phyloP scores from a whole-genome alignment of 2,329 filamentous ascomycete genomes.

The Clathrospora elynae region DNA sequence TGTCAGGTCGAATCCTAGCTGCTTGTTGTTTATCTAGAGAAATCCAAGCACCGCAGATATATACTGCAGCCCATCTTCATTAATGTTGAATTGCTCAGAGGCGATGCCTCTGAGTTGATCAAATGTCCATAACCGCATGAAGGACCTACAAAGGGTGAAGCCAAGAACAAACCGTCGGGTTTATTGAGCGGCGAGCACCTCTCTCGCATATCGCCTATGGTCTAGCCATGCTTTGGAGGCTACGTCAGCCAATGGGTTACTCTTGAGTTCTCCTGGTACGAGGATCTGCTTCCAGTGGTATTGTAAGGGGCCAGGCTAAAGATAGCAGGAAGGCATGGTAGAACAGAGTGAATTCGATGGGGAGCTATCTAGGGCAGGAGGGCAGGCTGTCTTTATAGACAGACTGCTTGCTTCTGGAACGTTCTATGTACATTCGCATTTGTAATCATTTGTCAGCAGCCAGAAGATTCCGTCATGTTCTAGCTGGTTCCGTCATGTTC shows the following conservation, averaged over 20 bases:
- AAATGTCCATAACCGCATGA: slow-evolving; percentile 57
- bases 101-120: slow-evolving; percentile 54
- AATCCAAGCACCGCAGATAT: slow-evolving; percentile 46
- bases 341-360: no score
- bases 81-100: slow-evolving; percentile 55
- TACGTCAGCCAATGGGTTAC: slow-evolving; percentile 50
- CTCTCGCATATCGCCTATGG: slow-evolving; percentile 52
- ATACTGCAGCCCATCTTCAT: slow-evolving; percentile 43
- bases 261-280: slow-evolving; percentile 52
- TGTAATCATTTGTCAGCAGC: no score
- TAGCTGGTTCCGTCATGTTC: no score
- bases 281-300: slow-evolving; percentile 51
- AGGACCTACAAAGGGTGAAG: slow-evolving; percentile 55
- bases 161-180: slow-evolving; percentile 51
- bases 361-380: no score
- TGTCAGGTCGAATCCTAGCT: not conserved
- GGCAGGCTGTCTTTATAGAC: no score
- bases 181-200: slow-evolving; percentile 47
- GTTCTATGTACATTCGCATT: no score
- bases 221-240: slow-evolving; percentile 42
- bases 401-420: no score
- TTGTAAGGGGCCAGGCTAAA: no score
- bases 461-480: no score
- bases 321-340: no score
- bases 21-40: slow-evolving; percentile 44